Percentiles rank a stretch among this genome's conserved stretches.
phyloP scores from a whole-genome alignment of 2,329 filamentous ascomycete species.

The Neonectria faginata region DNA sequence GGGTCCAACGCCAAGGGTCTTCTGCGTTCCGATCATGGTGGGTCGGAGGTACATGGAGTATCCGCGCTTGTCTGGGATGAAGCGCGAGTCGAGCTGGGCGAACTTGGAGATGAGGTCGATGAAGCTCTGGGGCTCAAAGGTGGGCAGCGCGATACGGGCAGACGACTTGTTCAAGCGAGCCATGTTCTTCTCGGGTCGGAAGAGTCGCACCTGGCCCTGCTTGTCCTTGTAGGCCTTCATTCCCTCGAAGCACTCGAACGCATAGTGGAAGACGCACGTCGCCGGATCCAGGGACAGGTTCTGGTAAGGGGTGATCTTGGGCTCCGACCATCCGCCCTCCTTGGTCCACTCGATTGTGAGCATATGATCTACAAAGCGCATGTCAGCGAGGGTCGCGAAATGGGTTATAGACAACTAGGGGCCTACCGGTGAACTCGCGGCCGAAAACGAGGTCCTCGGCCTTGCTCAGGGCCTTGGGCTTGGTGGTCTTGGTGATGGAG shows the following conservation, averaged over 20 bases:
- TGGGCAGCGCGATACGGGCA: constrained; percentile 91
- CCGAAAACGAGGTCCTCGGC: constrained; percentile 91
- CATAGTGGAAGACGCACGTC: constrained; percentile 98
- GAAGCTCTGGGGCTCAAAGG: constrained; percentile 78
- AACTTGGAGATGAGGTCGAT: constrained; percentile 86
- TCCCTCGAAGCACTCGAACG: constrained; percentile 97
- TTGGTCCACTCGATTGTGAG: constrained; percentile 94
- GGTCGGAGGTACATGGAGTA: constrained; percentile 97
- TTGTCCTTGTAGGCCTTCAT: constrained; percentile 99
- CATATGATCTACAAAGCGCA: constrained; percentile 82
- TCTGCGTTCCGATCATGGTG: constrained; percentile 97
- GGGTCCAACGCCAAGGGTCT: constrained; percentile 92
- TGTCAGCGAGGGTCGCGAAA: constrained; percentile 27
- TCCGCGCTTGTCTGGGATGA: constrained; percentile 87
- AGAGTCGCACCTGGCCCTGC: constrained; percentile 81
- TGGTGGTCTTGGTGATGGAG: constrained; percentile 77
- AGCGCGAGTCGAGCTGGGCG: constrained; percentile 83
- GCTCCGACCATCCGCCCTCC: constrained; percentile 82
- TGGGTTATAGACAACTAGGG: background rate
- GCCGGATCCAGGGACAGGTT: constrained; percentile 97
- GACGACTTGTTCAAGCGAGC: constrained; percentile 90
- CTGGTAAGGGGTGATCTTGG: constrained; percentile 91
- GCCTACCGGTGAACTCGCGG: constrained; percentile 84
- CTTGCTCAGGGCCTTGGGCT: constrained; percentile 79
- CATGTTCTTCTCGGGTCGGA: constrained; percentile 98